Conservation (phyloP, 1,284 basidiomycete genomes). For the Apiotrichum domesticum region DNA sequence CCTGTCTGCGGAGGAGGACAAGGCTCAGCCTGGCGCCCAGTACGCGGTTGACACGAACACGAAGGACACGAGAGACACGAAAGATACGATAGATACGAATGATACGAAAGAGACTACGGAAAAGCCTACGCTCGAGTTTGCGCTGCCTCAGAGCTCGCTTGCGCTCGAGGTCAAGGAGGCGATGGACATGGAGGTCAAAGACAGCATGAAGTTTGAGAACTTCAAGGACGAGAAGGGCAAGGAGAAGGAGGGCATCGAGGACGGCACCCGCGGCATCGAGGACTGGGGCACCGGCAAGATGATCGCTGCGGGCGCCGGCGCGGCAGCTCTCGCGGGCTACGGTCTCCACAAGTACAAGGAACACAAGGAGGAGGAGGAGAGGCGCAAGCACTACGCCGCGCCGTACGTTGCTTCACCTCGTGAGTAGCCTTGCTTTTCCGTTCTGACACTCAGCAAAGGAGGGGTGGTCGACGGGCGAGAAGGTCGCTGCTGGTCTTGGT, state of each 20-base stretch:
- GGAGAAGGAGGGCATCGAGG: not conserved
- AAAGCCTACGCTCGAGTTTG: too few species aligned
- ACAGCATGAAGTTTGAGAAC: not conserved
- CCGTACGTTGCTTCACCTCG: not conserved
- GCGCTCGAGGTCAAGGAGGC: too few species aligned
- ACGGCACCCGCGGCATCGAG: conserved; percentile 6
- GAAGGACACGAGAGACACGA: too few species aligned
- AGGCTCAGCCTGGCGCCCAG: too few species aligned
- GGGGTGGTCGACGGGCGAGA: conserved; percentile 8
- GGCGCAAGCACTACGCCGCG: not conserved
- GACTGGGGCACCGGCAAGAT: conserved; percentile 4
- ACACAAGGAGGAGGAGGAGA: conserved; percentile 3
- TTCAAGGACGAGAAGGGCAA: not conserved
- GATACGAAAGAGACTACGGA: too few species aligned
- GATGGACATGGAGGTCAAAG: too few species aligned
- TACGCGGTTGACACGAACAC: too few species aligned
- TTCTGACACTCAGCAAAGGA: not conserved
- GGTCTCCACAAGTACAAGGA: conserved; percentile 6
- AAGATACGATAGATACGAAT: too few species aligned
- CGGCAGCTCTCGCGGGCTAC: not conserved
- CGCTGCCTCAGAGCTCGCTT: too few species aligned
- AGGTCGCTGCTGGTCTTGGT: conserved; percentile 3
- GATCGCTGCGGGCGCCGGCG: not conserved
- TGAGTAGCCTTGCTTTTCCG: too few species aligned
- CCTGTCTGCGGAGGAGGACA: not conserved